Evolutionary conservation across 345 rosid genomes (phyloP), one percentile per base, ranked within the genome.

Genomic region (Rhizophora mangle): DNA sequence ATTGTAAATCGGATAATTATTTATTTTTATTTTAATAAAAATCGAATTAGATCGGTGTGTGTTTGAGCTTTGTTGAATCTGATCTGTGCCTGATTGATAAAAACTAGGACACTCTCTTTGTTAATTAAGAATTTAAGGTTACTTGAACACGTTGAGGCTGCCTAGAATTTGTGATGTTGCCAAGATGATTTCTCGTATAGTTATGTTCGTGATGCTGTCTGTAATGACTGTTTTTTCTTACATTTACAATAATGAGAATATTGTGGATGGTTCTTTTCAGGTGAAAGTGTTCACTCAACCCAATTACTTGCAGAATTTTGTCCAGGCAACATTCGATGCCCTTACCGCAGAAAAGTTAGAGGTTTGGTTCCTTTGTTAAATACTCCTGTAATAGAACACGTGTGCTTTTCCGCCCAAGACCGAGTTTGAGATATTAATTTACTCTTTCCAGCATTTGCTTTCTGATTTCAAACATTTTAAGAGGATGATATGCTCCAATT

Each of bases 221-320:
- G 68, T 37, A 54, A 53, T 43, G 54, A 26, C 19, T 27, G 10
- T 5, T 1, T 52, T 36, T 34, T 11, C 39, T 22, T 19, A 8
- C 30, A 36, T 13, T 32, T 54, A 34, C 32, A 24, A 27, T 20
- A 31, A 26, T 29, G 24, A 24, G 24, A n/a, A 67, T 24, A 37
- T 57, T 49, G 29, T 68, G 10, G 60, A 29, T 31, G 39, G 21
- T 39, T 49, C 43, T 60, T 62, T 82, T 62, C 84, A 92, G 97
- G 99, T 95, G 82, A 95, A 92, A 77, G 99, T 90, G 65, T 95
- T 95, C 72, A 72, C 30, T 71, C 96, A 92, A 68, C 96, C 95
- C 49, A 81, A 90, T 86, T 96, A 92, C 80, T 74, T 92, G 62
- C 77, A 89, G 27, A 96, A 92, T 72, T 92, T 95, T 80, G 98